Base-by-base conservation (phyloP, 148 eudicot species). In the Rhododendron griersonianum region DNA sequence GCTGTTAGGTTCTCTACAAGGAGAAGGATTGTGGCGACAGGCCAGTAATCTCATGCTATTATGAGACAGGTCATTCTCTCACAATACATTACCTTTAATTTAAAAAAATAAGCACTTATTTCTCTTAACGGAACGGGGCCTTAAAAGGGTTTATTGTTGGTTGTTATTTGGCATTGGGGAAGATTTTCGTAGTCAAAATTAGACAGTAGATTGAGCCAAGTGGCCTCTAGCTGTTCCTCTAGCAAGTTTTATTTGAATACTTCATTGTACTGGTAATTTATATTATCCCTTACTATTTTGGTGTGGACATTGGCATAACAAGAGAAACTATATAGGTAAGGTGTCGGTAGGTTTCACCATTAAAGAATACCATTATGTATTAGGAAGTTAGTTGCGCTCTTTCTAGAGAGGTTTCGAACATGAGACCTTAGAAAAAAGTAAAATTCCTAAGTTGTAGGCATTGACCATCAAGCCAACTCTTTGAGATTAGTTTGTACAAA, bases 71-170 rank as follows among this genome's bases (percentile, higher is more conserved):
- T 41, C 44, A 6, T 41, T 41, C 45, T 41, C 7, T 5, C 1
- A 41, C 7, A 41, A 41, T 41, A 41, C 0, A 41, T 41, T 1
- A 41, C 7, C 0, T 41, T 41, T 41, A 41, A 41, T 41, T 41
- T 0, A 41, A 41, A 41, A 41, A 41, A 41, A 35, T 41, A 5
- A 6, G 1, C 6, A 41, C 1, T 41, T 41, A 41, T 41, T 41
- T 41, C 0, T 0, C 7, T 41, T 7, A 0, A 1, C 45, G 0
- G 8, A 41, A 41, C 1, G 7, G 1, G 45, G 1, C 7, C 45
- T 41, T 41, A 41, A 16, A 57, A 23, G 11, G 11, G n/a, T 21
- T 23, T 65, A 25, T 25, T 25, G 11, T 10, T 25, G 33, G 33
- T 11, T 67, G 15, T 5, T 25, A 25, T 25, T 3, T 67, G 74